These are phyloP conservation scores for Magnaporthales sp. DNA, from an alignment of 2,329 filamentous ascomycete species.

Conservation along the genomic window DNA sequence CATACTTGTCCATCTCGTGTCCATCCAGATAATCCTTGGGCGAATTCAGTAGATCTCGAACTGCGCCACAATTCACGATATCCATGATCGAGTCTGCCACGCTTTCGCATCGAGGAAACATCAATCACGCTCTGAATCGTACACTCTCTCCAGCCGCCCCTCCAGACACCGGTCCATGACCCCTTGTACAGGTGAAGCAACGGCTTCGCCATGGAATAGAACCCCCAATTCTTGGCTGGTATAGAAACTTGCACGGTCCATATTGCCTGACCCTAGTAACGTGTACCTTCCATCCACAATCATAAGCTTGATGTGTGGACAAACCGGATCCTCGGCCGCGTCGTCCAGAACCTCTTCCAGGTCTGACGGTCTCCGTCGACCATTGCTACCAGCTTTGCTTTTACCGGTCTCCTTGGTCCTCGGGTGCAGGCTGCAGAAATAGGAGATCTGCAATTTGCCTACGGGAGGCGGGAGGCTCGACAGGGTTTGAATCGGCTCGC, in stretches of 20 bases:
- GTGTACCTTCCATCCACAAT: slow-evolving; percentile 61
- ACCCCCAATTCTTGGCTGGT: slow-evolving; percentile 79
- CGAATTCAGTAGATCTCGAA: not conserved
- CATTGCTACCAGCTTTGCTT: slow-evolving; percentile 3
- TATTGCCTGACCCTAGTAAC: slow-evolving; percentile 71
- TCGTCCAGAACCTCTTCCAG: slow-evolving; percentile 12
- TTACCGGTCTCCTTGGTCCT: slow-evolving; percentile 9
- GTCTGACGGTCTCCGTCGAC: not conserved
- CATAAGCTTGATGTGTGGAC: slow-evolving; percentile 71
- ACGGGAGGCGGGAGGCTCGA: not conserved
- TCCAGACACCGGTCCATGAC: slow-evolving; percentile 23
- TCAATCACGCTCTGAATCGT: slow-evolving; percentile 14
- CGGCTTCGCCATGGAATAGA: slow-evolving; percentile 32
- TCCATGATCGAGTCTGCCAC: not conserved
- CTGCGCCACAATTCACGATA: not conserved
- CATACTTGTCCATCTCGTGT: not conserved
- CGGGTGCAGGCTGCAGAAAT: slow-evolving; percentile 32
- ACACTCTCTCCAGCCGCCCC: slow-evolving; percentile 22
- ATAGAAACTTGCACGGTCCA: slow-evolving; percentile 80
- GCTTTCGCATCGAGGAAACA: not conserved
- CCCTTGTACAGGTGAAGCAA: slow-evolving; percentile 21
- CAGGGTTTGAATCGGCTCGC: not conserved
- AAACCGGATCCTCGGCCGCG: slow-evolving; percentile 50
- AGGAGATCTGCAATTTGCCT: slow-evolving; percentile 49
- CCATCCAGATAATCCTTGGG: not conserved